Evolutionary conservation across 768 basidiomycete species (phyloP), one percentile per base, ranked within the genome.

Genomic region (Podaxis rugospora): DNA sequence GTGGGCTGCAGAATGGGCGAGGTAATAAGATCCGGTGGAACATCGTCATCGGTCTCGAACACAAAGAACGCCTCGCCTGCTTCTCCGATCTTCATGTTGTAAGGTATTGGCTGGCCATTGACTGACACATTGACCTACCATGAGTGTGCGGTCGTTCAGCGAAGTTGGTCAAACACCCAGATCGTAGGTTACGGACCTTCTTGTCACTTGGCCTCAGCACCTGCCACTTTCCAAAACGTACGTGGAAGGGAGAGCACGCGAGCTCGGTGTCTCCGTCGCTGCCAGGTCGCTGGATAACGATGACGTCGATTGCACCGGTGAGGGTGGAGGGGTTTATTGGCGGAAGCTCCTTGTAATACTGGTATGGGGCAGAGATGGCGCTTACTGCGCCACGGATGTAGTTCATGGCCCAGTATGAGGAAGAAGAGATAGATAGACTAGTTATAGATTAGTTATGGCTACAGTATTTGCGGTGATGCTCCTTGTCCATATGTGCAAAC

Each of bases 51-150:
- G 0, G 96, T 98, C 74, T 99, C 96, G 66, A 98, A 93, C 42
- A 99, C 90, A 69, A 98, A 98, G 80, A 98, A 99, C 0, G 95
- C 97, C 75, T 99, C 97, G 4, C 97, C 97, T 1, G 97, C 94
- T 61, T 98, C 97, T 42, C 95, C 95, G 63, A 98, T 94, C 80
- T 99, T 98, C 97, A 99, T 99, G 72, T 82, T 83, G 73, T 92
- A 98, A 0, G 96, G 96, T 59, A 95, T 89, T 47, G 83, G 81
- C 66, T 86, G 79, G 42, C 90, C 92, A 74, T 97, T 95, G 68
- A 98, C 87, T 54, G 85, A 84, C 36, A 98, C 84, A 63, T 88
- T 92, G 64, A 98, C 96, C 93, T 95, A 50, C 27, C 10, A 36
- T 49, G 32, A 57, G 16, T 14, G 21, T 9, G 14, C 0, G 51